These are phyloP conservation scores for Rhodotorula diobovata DNA, from an alignment of 768 basidiomycete genomes.

Conservation along the genomic window DNA sequence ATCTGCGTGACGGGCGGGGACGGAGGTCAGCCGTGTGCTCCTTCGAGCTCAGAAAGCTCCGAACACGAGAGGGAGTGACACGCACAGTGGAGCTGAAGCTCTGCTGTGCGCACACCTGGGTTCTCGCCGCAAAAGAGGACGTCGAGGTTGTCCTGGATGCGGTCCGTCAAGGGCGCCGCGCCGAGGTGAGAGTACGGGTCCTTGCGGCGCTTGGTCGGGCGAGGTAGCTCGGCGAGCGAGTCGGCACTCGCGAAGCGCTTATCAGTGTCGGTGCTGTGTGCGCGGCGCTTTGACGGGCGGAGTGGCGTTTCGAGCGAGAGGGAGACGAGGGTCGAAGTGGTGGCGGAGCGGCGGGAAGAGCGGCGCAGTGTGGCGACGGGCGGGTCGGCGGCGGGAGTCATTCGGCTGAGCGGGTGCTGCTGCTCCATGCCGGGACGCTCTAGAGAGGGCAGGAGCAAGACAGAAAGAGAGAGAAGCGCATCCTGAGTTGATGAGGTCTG, in stretches of 20 bases:
- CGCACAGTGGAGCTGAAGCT: slow-evolving; percentile 20
- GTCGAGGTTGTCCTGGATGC: neutral
- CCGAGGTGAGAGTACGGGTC: slow-evolving; percentile 19
- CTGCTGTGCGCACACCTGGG: slow-evolving; percentile 13
- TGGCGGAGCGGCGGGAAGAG: neutral
- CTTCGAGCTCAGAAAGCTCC: too few species aligned
- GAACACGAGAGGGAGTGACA: neutral
- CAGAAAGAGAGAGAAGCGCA: too few species aligned
- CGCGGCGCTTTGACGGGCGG: neutral
- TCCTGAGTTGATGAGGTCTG: too few species aligned
- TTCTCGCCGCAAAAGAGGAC: slow-evolving; percentile 26
- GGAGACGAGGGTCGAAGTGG: neutral
- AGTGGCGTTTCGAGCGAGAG: neutral
- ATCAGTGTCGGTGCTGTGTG: neutral
- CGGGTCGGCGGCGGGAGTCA: too few species aligned
- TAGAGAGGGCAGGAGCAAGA: too few species aligned
- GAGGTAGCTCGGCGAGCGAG: neutral
- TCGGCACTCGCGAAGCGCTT: neutral
- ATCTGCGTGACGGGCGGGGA: neutral
- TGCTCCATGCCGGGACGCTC: too few species aligned
- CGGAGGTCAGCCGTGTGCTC: neutral
- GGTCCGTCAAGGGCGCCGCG: slow-evolving; percentile 9
- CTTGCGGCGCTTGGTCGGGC: too few species aligned
- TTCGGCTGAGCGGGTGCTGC: too few species aligned
- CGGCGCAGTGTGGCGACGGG: neutral